These are phyloP conservation scores for Nymphaea colorata DNA, from an alignment of 164 flowering plant genomes.

Conservation along the genomic window DNA sequence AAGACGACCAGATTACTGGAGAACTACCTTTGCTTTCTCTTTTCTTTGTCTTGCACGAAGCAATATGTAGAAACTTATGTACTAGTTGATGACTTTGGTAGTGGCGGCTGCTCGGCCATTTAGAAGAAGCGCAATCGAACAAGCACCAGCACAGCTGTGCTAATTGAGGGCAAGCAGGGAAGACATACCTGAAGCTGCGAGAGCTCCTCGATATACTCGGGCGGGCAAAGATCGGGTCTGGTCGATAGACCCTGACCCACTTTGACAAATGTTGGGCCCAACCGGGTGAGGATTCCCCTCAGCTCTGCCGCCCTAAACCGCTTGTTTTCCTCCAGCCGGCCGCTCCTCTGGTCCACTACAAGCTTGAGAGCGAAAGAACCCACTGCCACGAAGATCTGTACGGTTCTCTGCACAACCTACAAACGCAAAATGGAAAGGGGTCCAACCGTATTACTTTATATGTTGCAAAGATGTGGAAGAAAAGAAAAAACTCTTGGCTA, in stretches of 20 bases:
- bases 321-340: slow-evolving; percentile 44
- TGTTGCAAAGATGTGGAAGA: background rate
- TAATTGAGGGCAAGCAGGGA: background rate
- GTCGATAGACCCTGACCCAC: slow-evolving; percentile 94
- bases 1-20: no score
- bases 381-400: slow-evolving; percentile 42
- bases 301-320: slow-evolving; percentile 55
- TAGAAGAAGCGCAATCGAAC: background rate
- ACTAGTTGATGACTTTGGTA: no score
- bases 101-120: no score
- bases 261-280: slow-evolving; percentile 96
- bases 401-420: slow-evolving; percentile 52
- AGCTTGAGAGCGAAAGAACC: slow-evolving; percentile 61
- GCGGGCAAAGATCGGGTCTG: slow-evolving; percentile 89
- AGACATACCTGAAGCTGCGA: slow-evolving; percentile 60
- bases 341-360: slow-evolving; percentile 54
- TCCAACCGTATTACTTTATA: background rate
- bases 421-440: background rate
- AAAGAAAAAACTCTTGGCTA: background rate
- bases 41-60: no score
- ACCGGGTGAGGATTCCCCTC: slow-evolving; percentile 40
- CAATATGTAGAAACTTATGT: no score
- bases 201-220: slow-evolving; percentile 94
- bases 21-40: no score
- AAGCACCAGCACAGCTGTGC: background rate